phyloP scores from a whole-genome alignment of 176 grass and related monocot genomes.

The Microstegium vimineum region DNA sequence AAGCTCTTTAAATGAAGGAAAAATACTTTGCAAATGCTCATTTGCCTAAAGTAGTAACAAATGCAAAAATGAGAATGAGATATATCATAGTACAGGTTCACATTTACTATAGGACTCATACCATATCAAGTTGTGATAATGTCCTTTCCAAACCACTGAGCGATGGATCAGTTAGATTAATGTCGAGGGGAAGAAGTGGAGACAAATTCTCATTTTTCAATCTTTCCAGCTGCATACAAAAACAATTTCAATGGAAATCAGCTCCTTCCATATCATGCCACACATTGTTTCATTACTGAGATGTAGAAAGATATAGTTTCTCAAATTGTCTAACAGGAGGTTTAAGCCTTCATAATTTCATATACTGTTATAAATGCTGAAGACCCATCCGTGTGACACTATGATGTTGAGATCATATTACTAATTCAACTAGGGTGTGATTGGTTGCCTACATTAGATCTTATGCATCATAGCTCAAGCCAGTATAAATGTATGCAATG shows the following conservation, averaged over 20 bases:
- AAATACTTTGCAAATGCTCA: conserved; percentile 74
- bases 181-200: conserved; percentile 61
- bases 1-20: conserved; percentile 89
- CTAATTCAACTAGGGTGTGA: background rate
- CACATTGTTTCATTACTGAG: background rate
- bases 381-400: conserved; percentile 1
- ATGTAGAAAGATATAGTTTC: conserved; percentile 1
- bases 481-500: background rate
- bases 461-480: background rate
- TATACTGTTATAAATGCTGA: background rate
- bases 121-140: conserved; percentile 87
- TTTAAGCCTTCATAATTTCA: background rate
- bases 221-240: conserved; percentile 71
- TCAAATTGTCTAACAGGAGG: background rate
- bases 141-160: conserved; percentile 71
- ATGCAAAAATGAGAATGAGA: conserved; percentile 3
- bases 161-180: conserved; percentile 61
- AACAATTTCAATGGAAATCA: conserved; percentile 25
- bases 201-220: conserved; percentile 74
- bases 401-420: background rate
- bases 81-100: background rate
- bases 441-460: background rate
- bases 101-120: conserved; percentile 30
- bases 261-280: background rate
- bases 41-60: conserved; percentile 61